phyloP scores from a whole-genome alignment of 805 yeast species.

The Tetrapisispora iriomotensis region DNA sequence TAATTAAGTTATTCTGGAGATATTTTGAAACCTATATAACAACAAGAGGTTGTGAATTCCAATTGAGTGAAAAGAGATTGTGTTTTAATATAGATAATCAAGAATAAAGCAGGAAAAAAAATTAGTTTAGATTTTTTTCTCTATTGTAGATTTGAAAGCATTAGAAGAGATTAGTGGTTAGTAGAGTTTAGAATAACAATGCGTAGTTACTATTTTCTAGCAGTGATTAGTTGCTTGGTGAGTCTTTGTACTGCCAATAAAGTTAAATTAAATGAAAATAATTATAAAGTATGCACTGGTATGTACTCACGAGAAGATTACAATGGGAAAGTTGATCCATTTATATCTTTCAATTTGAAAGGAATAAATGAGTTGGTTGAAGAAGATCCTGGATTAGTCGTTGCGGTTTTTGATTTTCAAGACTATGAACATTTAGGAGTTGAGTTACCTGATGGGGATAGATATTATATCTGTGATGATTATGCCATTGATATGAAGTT shows the following conservation, averaged over 20 bases:
- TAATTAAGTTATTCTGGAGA: too few relatives aligned
- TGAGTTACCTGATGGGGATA: slow-evolving; percentile 32
- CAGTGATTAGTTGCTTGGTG: slow-evolving; percentile 1
- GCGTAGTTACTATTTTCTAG: background rate
- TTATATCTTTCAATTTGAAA: slow-evolving; percentile 40
- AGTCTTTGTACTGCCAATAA: slow-evolving; percentile 26
- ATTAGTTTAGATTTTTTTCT: too few relatives aligned
- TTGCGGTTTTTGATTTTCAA: slow-evolving; percentile 74
- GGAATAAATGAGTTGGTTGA: slow-evolving; percentile 22
- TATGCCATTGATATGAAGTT: slow-evolving; percentile 44
- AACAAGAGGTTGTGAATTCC: too few relatives aligned
- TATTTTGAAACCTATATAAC: too few relatives aligned
- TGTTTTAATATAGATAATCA: too few relatives aligned
- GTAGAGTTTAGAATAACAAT: too few relatives aligned
- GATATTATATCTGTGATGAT: slow-evolving; percentile 67
- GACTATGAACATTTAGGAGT: slow-evolving; percentile 66
- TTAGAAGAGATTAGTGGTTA: too few relatives aligned
- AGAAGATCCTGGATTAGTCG: slow-evolving; percentile 41
- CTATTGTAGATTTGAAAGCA: too few relatives aligned
- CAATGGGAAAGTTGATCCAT: slow-evolving; percentile 70
- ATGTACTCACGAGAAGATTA: slow-evolving; percentile 81
- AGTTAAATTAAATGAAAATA: slow-evolving; percentile 39
- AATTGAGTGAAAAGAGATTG: too few relatives aligned
- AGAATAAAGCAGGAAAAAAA: too few relatives aligned
- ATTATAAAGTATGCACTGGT: slow-evolving; percentile 75